Evolutionary conservation across 1,284 basidiomycete species (phyloP).

Genomic region (Microbotryomycetes sp.): DNA sequence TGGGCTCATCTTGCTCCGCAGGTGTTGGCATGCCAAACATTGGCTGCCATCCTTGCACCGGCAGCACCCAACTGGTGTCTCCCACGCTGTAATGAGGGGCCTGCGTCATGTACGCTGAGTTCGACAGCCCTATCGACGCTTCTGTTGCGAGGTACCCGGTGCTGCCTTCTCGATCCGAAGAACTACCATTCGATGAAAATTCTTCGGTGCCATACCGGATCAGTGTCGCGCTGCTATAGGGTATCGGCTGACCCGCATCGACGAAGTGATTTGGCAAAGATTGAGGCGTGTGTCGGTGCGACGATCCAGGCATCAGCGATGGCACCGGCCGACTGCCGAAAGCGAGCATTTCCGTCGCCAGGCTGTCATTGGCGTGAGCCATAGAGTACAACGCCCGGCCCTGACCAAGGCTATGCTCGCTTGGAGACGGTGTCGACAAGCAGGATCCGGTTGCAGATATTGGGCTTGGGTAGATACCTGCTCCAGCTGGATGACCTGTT

Average conservation of each 20-base stretch:
- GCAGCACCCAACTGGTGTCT: not conserved
- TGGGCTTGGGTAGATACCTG: constrained; percentile 8
- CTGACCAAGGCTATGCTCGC: too few species aligned
- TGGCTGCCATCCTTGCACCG: constrained; percentile 4
- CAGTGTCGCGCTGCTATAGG: too few species aligned
- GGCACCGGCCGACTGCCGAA: too few species aligned
- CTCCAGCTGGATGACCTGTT: not conserved
- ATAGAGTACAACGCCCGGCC: too few species aligned
- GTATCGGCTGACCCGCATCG: too few species aligned
- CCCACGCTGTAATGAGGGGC: not conserved
- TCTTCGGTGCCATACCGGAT: too few species aligned
- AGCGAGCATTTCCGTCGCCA: too few species aligned
- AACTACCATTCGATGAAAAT: not conserved
- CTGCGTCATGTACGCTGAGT: not conserved
- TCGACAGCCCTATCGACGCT: not conserved
- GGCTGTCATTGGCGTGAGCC: too few species aligned
- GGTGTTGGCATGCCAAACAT: not conserved
- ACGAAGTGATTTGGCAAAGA: too few species aligned
- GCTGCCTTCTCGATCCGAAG: not conserved
- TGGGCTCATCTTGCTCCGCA: not conserved
- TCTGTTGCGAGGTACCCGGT: too few species aligned
- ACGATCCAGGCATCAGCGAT: too few species aligned
- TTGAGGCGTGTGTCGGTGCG: too few species aligned
- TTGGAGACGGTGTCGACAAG: constrained; percentile 9
- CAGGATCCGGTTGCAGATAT: not conserved